These are phyloP conservation scores for Mycena galericulata DNA, from an alignment of 768 basidiomycete species.

Conservation along the genomic window DNA sequence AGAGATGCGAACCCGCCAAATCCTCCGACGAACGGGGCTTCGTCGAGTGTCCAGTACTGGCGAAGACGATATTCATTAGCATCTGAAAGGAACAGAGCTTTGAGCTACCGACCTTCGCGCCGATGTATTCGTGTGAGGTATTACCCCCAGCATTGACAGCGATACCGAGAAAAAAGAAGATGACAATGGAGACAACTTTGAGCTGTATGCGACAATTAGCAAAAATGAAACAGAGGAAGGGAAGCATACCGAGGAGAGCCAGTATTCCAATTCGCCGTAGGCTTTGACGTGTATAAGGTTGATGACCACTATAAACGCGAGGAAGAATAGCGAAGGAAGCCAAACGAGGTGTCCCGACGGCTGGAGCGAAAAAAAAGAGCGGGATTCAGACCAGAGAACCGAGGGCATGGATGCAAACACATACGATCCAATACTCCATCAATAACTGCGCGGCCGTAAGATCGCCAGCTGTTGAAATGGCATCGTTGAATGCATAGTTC, in stretches of 20 bases:
- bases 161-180: slow-evolving; percentile 85
- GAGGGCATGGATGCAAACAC: neutral
- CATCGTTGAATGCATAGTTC: slow-evolving; percentile 94
- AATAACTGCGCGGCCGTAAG: slow-evolving; percentile 89
- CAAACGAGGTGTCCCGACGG: slow-evolving; percentile 50
- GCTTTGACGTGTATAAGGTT: slow-evolving; percentile 80
- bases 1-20: slow-evolving; percentile 85
- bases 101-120: slow-evolving; percentile 66
- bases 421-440: slow-evolving; percentile 69
- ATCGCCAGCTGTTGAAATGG: slow-evolving; percentile 87
- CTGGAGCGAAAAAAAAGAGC: slow-evolving; percentile 4
- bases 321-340: slow-evolving; percentile 70
- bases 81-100: neutral
- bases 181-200: slow-evolving; percentile 84
- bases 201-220: slow-evolving; percentile 88
- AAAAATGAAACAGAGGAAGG: neutral
- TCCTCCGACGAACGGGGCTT: slow-evolving; percentile 88
- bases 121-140: slow-evolving; percentile 59
- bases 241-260: slow-evolving; percentile 60
- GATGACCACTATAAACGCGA: slow-evolving; percentile 77
- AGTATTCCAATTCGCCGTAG: slow-evolving; percentile 70
- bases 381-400: neutral
- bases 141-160: slow-evolving; percentile 77
- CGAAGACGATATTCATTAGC: slow-evolving; percentile 52
- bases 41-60: slow-evolving; percentile 78